These are phyloP conservation scores for Singerocomus inundabilis DNA, from an alignment of 1,284 basidiomycete genomes.

Conservation along the genomic window DNA sequence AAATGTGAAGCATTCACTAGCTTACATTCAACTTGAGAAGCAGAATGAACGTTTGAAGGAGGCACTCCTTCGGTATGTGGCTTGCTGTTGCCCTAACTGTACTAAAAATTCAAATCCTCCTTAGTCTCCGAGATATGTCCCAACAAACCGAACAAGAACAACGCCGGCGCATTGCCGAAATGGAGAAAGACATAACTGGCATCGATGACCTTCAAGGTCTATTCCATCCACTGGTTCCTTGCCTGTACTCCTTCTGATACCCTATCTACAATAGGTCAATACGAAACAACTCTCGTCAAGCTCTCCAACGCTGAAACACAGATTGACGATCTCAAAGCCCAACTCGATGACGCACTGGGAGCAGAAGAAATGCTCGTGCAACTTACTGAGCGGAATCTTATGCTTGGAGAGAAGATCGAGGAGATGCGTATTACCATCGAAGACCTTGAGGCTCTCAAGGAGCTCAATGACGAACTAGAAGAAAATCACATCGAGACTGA, in stretches of 20 bases:
- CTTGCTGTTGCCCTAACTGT: neutral
- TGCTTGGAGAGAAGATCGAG: constrained; percentile 95
- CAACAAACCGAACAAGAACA: constrained; percentile 88
- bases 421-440: constrained; percentile 95
- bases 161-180: constrained; percentile 76
- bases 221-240: constrained; percentile 8
- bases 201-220: constrained; percentile 72
- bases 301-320: constrained; percentile 85
- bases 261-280: constrained; percentile 54
- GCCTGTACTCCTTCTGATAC: constrained; percentile 16
- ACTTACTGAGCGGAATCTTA: constrained; percentile 91
- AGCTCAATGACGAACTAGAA: constrained; percentile 96
- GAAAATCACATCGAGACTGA: constrained; percentile 96
- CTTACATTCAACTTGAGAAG: constrained; percentile 91
- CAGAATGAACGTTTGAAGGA: constrained; percentile 96
- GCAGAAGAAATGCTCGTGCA: constrained; percentile 97
- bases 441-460: constrained; percentile 93
- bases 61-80: constrained; percentile 74
- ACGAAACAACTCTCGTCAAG: constrained; percentile 77
- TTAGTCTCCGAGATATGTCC: constrained; percentile 82
- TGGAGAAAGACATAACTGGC: constrained; percentile 82
- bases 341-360: constrained; percentile 93
- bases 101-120: no score
- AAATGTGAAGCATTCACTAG: constrained; percentile 63
- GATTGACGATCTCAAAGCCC: constrained; percentile 90